These are phyloP conservation scores for Pythium biforme DNA, from an alignment of 352 stramenopile genomes.

Conservation along the genomic window DNA sequence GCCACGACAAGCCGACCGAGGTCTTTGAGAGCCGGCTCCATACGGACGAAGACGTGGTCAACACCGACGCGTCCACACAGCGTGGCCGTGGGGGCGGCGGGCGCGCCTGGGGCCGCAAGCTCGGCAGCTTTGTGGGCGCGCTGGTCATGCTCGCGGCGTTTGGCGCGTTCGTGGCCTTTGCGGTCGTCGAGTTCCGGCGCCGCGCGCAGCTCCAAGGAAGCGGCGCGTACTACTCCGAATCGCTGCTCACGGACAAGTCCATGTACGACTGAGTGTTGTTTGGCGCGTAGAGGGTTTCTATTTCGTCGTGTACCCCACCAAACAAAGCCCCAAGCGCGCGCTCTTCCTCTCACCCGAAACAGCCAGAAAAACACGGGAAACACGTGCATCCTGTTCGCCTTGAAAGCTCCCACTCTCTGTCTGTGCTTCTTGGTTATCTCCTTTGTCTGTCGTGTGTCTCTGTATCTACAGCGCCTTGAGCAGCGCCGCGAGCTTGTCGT, in stretches of 20 bases:
- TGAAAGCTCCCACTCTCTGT: no score
- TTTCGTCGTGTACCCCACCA: not conserved
- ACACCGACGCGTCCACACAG: not conserved
- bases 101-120: conserved; percentile 25
- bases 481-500: conserved; percentile 29
- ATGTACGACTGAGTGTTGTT: conserved; percentile 30
- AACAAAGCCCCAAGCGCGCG: no score
- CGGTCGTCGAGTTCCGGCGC: conserved; percentile 26
- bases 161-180: conserved; percentile 32
- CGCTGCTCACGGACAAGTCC: conserved; percentile 60
- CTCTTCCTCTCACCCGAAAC: no score
- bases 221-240: conserved; percentile 55
- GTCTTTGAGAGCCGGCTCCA: conserved; percentile 69
- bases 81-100: not conserved
- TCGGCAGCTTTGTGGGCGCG: conserved; percentile 63
- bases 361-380: no score
- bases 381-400: no score
- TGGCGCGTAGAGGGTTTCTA: no score
- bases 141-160: conserved; percentile 54
- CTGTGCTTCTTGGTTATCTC: not conserved
- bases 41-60: conserved; percentile 40
- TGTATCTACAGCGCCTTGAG: conserved; percentile 16
- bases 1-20: conserved; percentile 6
- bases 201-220: conserved; percentile 27
- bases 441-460: conserved; percentile 2